Evolutionary conservation across 345 rosid species (phyloP), one percentile per base, ranked within the genome.

Genomic region (Bruguiera sexangula): DNA sequence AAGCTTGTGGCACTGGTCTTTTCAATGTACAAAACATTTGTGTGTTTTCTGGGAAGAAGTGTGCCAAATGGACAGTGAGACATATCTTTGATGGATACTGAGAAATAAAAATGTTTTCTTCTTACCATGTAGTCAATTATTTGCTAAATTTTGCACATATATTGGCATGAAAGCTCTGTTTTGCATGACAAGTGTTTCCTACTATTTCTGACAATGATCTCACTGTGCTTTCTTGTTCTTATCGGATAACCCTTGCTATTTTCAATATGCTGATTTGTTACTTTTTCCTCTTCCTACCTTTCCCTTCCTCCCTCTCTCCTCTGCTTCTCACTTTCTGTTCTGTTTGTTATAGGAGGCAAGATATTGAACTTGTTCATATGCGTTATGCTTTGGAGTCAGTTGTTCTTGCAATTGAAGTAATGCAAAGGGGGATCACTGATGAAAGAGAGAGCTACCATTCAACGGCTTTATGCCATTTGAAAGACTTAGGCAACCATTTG

Each of bases 351-450:
- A 94, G 98, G 90, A 81, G 88, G 89, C 90, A 88, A 80, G 98
- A 94, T 80, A 84, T 89, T 81, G 98, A 94, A 81, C 86, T 94
- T 74, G 91, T 94, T 96, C 93, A 83, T 80, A 88, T 94, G 96
- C 92, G 91, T 66, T 94, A 94, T 89, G 89, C 95, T 69, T 66
- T 94, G 85, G 97, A 91, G 79, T 89, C 97, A 59, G 76, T 80
- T 58, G 90, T 89, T 62, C 87, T 94, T 73, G 93, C 95, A 22
- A 78, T 94, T 56, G 90, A 84, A 82, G 85, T 78, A 56, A 85
- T 89, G 85, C 92, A 81, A 69, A 86, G 73, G 80, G 84, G 78
- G 69, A 51, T 66, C 55, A 83, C 68, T 61, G 78, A 80, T 60
- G 95, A 86, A 76, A 79, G 63, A 60, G 88, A 82, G 72, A 76